phyloP scores from a whole-genome alignment of 495 filamentous ascomycete species.

The Talaromyces ruber region DNA sequence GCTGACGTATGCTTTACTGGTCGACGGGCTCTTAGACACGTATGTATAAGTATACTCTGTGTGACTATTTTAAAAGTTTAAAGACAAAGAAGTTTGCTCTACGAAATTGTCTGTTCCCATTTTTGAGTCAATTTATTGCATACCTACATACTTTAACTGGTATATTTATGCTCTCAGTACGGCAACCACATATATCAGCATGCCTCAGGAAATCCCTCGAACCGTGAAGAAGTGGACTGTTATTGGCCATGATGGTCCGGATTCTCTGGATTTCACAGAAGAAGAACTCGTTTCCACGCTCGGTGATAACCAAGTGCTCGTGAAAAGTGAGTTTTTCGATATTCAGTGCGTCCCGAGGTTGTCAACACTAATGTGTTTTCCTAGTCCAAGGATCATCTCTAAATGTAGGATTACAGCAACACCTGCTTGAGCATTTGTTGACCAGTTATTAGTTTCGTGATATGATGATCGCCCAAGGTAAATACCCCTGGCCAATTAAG shows the following conservation, averaged over 20 bases:
- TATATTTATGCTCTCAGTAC: no score
- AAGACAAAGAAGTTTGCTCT: no score
- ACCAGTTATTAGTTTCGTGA: constrained; percentile 8
- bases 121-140: no score
- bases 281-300: constrained; percentile 14
- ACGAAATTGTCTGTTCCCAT: no score
- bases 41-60: no score
- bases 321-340: constrained; percentile 6
- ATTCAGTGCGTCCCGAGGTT: neutral
- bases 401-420: neutral
- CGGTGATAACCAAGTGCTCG: constrained; percentile 17
- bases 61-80: no score
- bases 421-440: neutral
- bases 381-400: neutral
- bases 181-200: neutral
- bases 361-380: neutral
- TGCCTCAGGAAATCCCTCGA: constrained; percentile 7
- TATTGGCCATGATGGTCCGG: neutral
- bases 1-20: no score
- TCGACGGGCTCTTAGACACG: no score
- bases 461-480: constrained; percentile 6
- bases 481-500: constrained; percentile 7
- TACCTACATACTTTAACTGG: no score
- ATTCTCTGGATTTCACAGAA: constrained; percentile 8
- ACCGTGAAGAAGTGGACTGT: constrained; percentile 19